These are phyloP conservation scores for Zygosaccharomyces pseudobailii DNA, from an alignment of 1,139 yeast species.

Conservation along the genomic window DNA sequence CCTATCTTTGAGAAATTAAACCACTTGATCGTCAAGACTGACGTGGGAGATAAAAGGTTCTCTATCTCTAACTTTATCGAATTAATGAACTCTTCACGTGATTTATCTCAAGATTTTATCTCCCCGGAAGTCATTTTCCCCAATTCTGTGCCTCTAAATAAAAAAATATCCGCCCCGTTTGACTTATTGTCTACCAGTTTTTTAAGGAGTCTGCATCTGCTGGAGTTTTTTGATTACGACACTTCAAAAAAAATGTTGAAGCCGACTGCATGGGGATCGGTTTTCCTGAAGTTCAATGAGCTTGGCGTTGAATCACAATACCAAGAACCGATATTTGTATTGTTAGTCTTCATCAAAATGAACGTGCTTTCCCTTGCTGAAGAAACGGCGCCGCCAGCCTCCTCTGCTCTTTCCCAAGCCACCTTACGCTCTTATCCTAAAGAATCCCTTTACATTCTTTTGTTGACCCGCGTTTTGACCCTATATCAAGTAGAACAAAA, in stretches of 20 bases:
- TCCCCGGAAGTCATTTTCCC: slow-evolving; percentile 38
- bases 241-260: slow-evolving; percentile 36
- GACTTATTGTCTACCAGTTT: slow-evolving; percentile 60
- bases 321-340: slow-evolving; percentile 40
- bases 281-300: slow-evolving; percentile 37
- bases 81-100: slow-evolving; percentile 22
- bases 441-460: slow-evolving; percentile 39
- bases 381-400: slow-evolving; percentile 30
- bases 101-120: slow-evolving; percentile 35
- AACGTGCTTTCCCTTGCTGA: slow-evolving; percentile 38
- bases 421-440: slow-evolving; percentile 33
- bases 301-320: slow-evolving; percentile 34
- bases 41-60: slow-evolving; percentile 23
- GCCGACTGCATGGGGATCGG: slow-evolving; percentile 55
- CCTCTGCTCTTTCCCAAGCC: slow-evolving; percentile 31
- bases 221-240: slow-evolving; percentile 48
- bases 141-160: slow-evolving; percentile 28
- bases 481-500: slow-evolving; percentile 50
- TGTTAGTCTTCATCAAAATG: slow-evolving; percentile 44
- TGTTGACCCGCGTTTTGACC: slow-evolving; percentile 57
- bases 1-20: slow-evolving; percentile 40
- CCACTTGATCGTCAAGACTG: slow-evolving; percentile 36
- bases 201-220: slow-evolving; percentile 53
- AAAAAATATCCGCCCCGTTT: slow-evolving; percentile 39
- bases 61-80: slow-evolving; percentile 27